Conservation (phyloP, 2,329 filamentous ascomycete genomes). For the Trichoderma gracile region DNA sequence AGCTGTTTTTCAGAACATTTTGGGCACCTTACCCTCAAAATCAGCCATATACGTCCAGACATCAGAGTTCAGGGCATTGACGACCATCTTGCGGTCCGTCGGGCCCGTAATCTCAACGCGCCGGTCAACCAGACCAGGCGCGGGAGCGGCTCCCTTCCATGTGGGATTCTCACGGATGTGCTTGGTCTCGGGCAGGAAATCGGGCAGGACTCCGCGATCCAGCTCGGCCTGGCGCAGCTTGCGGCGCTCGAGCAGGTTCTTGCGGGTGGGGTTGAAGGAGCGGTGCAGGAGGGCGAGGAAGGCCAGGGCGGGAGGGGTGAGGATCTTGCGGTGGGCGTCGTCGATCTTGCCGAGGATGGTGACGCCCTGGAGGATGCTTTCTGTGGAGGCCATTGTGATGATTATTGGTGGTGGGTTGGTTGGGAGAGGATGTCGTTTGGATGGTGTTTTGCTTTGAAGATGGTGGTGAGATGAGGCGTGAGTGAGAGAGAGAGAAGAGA, state of each 20-base stretch:
- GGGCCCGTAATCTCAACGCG: conserved; percentile 97
- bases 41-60: conserved; percentile 99
- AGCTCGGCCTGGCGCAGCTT: conserved; percentile 87
- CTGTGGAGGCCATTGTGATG: conserved; percentile 63
- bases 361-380: conserved; percentile 83
- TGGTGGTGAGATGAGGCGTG: background rate
- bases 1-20: no score
- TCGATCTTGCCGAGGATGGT: conserved; percentile 78
- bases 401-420: conserved; percentile 23
- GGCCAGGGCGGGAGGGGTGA: conserved; percentile 84
- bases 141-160: conserved; percentile 90
- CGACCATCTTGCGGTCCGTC: conserved; percentile 98
- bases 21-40: conserved; percentile 73
- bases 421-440: background rate
- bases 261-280: conserved; percentile 88
- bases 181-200: conserved; percentile 94
- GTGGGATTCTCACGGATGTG: conserved; percentile 91
- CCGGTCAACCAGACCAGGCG: conserved; percentile 88
- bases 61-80: conserved; percentile 92
- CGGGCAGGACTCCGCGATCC: conserved; percentile 82
- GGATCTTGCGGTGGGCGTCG: conserved; percentile 82
- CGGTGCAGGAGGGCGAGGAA: conserved; percentile 95
- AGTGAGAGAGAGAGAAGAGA: no score
- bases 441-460: background rate
- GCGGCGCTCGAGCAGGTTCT: conserved; percentile 83